Evolutionary conservation across 805 yeast species (phyloP).

Genomic region (Alloascoidea africana): DNA sequence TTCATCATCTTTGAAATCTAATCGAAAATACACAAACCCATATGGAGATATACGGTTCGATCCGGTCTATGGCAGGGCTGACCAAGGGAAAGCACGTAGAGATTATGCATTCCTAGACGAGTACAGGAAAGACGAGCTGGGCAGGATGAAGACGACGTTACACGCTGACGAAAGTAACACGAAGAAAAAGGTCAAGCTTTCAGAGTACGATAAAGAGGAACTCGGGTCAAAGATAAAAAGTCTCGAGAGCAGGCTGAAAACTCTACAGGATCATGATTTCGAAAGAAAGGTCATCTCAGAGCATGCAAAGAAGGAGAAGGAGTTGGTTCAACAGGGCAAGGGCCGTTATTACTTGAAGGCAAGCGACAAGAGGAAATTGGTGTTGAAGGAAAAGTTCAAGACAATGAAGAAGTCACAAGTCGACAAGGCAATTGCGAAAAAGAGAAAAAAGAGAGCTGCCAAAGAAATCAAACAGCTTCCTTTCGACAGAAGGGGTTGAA

Average conservation of each 20-base stretch:
- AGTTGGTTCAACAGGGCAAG: constrained; percentile 59
- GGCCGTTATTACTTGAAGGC: constrained; percentile 33
- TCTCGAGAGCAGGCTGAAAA: constrained; percentile 38
- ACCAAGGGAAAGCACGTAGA: constrained; percentile 46
- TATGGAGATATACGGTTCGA: constrained; percentile 85
- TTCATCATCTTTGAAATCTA: constrained; percentile 42
- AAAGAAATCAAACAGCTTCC: constrained; percentile 23
- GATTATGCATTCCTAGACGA: constrained; percentile 80
- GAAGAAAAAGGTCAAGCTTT: constrained; percentile 23
- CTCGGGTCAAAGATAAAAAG: constrained; percentile 16
- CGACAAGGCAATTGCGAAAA: constrained; percentile 16
- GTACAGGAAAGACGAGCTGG: constrained; percentile 63
- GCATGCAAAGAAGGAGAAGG: constrained; percentile 69
- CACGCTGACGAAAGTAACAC: too few species aligned
- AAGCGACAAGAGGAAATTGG: constrained; percentile 19
- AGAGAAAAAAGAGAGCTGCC: constrained; percentile 20
- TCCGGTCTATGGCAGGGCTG: constrained; percentile 77
- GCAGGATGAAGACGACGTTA: constrained; percentile 37
- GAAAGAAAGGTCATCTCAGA: constrained; percentile 50
- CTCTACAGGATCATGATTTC: constrained; percentile 60
- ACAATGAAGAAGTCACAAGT: constrained; percentile 20
- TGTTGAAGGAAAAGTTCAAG: constrained; percentile 19
- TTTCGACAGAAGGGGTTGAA: constrained; percentile 13
- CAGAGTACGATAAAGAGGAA: constrained; percentile 24
- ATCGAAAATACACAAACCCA: constrained; percentile 18